phyloP scores from a whole-genome alignment of 805 yeast species.

The Saccharomycodes ludwigii region DNA sequence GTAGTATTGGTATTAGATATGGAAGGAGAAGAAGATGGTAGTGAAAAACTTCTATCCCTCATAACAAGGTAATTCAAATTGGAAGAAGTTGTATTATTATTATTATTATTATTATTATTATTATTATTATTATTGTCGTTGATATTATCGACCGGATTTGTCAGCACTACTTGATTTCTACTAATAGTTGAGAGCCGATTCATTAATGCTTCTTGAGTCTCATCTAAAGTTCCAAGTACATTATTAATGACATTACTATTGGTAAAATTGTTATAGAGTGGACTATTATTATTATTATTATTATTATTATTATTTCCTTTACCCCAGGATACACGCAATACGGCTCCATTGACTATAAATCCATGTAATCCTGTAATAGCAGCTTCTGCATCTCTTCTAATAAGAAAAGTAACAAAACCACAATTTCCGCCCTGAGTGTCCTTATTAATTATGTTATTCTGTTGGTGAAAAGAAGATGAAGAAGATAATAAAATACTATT shows the following conservation, averaged over 20 bases:
- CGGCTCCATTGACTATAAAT: constrained; percentile 55
- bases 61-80: no score
- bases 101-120: no score
- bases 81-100: no score
- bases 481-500: no score
- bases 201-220: no score
- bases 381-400: constrained; percentile 60
- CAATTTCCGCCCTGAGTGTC: no score
- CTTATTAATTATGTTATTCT: no score
- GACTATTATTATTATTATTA: neutral
- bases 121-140: no score
- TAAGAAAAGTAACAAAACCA: constrained; percentile 62
- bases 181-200: neutral
- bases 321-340: constrained; percentile 61
- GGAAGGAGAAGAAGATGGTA: neutral
- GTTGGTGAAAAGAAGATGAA: no score
- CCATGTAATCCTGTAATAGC: constrained; percentile 77
- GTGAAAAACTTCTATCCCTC: neutral
- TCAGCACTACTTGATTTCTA: neutral
- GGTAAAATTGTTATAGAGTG: neutral
- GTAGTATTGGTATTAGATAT: neutral
- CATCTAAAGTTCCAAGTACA: no score
- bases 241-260: neutral
- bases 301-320: constrained; percentile 18
- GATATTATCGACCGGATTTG: neutral